A percentile compares a stretch with the other conserved stretches of the same genome.
Conservation (phyloP, 805 yeast genomes). For the Saccharomycopsis sp. region DNA sequence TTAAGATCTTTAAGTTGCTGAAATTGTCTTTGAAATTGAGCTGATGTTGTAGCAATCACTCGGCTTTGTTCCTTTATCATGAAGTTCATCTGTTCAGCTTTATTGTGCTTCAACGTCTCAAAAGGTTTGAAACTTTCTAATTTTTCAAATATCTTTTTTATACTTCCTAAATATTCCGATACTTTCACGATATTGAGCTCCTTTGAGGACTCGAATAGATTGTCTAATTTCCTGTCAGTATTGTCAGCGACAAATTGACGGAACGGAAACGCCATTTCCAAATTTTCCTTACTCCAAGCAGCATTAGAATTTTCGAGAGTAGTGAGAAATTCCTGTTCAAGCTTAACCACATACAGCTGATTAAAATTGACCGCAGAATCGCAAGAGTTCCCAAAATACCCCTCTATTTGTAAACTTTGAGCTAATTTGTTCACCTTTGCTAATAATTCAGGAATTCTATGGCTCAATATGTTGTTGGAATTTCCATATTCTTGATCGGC, state of each 20-base stretch:
- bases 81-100: slow-evolving; percentile 23
- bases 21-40: slow-evolving; percentile 22
- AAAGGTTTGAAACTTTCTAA: slow-evolving; percentile 27
- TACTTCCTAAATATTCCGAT: slow-evolving; percentile 21
- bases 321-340: slow-evolving; percentile 15
- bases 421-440: slow-evolving; percentile 29
- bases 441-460: slow-evolving; percentile 22
- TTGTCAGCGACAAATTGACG: not conserved
- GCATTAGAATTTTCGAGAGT: not conserved
- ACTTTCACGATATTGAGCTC: not conserved
- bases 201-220: not conserved
- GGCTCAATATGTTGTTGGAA: not conserved
- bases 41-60: slow-evolving; percentile 27
- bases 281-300: not conserved
- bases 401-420: slow-evolving; percentile 26
- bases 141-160: slow-evolving; percentile 24
- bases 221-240: not conserved
- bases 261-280: slow-evolving; percentile 4
- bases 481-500: not conserved
- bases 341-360: slow-evolving; percentile 22
- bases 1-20: slow-evolving; percentile 22
- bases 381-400: slow-evolving; percentile 32
- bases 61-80: slow-evolving; percentile 25
- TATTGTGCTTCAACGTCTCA: slow-evolving; percentile 24
- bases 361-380: slow-evolving; percentile 31